Conservation (phyloP, 2,329 filamentous ascomycete species). For the Botrytis hyacinthi region DNA sequence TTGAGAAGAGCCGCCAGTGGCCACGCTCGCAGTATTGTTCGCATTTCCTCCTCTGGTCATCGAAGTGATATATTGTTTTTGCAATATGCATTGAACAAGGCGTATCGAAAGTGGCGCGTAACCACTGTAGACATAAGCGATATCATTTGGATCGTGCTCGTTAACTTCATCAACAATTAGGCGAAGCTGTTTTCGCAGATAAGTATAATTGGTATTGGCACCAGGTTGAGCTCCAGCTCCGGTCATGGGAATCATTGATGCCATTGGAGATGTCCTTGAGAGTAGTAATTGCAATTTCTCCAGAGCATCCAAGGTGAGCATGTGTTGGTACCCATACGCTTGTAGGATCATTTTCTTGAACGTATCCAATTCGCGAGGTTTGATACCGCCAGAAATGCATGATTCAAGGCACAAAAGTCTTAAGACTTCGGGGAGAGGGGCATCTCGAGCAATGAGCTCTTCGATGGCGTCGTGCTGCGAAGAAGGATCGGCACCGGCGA, state of each 20-base stretch:
- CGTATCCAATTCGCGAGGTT: constrained; percentile 81
- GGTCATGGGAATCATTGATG: constrained; percentile 76
- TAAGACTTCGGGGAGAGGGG: constrained; percentile 76
- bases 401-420: constrained; percentile 89
- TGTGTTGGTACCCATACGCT: constrained; percentile 91
- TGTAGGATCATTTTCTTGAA: constrained; percentile 87
- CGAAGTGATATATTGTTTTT: constrained; percentile 79
- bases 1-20: constrained; percentile 60
- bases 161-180: constrained; percentile 96
- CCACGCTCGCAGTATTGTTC: constrained; percentile 46
- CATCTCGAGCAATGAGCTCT: constrained; percentile 87
- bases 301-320: constrained; percentile 82
- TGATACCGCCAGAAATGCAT: constrained; percentile 83
- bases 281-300: constrained; percentile 88
- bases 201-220: constrained; percentile 84
- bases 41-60: constrained; percentile 62
- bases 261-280: constrained; percentile 71
- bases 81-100: constrained; percentile 86
- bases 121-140: constrained; percentile 97
- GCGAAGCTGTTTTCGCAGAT: constrained; percentile 79
- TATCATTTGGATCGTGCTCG: constrained; percentile 88
- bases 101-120: constrained; percentile 92
- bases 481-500: constrained; percentile 82
- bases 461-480: constrained; percentile 89
- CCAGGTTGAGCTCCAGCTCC: constrained; percentile 55